A percentile compares a stretch with the other conserved stretches of the same genome.
phyloP scores from a whole-genome alignment of 2,329 filamentous ascomycete species.

The Gaeumannomyces tritici region DNA sequence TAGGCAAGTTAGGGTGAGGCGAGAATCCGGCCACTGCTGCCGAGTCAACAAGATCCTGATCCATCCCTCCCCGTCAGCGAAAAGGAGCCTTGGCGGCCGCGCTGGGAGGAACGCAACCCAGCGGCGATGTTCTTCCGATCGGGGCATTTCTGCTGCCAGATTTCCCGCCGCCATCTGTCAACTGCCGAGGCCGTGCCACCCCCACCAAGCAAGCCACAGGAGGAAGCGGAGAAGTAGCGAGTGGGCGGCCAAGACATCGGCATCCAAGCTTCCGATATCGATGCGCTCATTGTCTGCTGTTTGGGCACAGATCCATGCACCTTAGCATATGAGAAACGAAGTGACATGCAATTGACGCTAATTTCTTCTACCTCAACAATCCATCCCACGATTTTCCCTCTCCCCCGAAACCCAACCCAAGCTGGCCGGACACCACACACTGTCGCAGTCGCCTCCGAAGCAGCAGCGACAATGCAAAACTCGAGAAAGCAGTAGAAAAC shows the following conservation, averaged over 20 bases:
- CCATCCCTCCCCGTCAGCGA: not conserved
- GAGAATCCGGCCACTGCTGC: not conserved
- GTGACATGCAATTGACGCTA: no score
- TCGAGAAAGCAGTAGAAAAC: no score
- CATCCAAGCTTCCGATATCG: not conserved
- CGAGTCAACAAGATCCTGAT: not conserved
- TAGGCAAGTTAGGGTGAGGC: not conserved
- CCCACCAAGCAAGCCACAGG: not conserved
- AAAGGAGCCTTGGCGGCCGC: no score
- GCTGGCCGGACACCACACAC: no score
- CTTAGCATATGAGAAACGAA: no score
- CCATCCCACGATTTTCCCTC: no score
- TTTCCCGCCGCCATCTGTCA: not conserved
- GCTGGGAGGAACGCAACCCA: not conserved
- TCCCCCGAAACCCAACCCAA: no score
- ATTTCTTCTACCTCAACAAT: no score
- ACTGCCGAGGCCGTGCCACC: not conserved
- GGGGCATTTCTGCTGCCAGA: not conserved
- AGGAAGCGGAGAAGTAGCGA: not conserved
- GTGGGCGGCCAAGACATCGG: not conserved
- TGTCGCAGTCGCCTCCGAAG: no score
- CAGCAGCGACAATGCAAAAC: no score
- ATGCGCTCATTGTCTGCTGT: no score
- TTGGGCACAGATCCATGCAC: no score
- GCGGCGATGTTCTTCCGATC: not conserved